Base-by-base conservation (phyloP, 23 red algal genomes). In the Pyropia yezoensis region DNA sequence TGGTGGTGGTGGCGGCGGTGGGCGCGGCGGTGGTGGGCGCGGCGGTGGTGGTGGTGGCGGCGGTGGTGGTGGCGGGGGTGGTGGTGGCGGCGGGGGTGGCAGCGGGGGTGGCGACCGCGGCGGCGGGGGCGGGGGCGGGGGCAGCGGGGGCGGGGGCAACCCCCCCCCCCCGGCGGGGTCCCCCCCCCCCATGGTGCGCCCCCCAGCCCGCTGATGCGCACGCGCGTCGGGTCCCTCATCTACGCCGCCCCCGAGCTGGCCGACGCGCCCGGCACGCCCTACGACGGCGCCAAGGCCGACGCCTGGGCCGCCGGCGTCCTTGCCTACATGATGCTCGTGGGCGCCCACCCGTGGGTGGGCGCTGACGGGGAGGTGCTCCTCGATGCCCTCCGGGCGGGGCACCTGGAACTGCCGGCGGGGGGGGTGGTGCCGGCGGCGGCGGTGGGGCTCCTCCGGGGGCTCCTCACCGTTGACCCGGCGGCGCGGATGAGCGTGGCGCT, bases 251-350 rank as follows among this genome's bases (percentile, higher is more conserved):
- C 63, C 16, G 63, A 66, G 18, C 7, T 66, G 32, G 20, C 26
- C 3, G 26, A 45, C 32, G 26, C n/a, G 4, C 39, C 39, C 39
- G 39, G 39, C 39, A 29, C 24, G 11, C 20, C 20, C 2, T 88
- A 88, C 27, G 66, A 78, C 32, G 83, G 83, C 32, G 62, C 75
- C n/a, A 78, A 77, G 33, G 83, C 74, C 11, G 83, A 88, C 52
- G 83, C 83, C 16, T 88, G 83, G 83, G 57, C 74, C 14, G 23
- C 73, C 50, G 83, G 83, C 24, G 67, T 88, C 71, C 67, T 88
- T 18, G 60, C 74, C 54, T 88, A 88, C 67, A 79, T 79, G 19
- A 57, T 88, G 29, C 59, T 88, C 13, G 73, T 69, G 1, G 83
- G 83, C 50, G 52, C 58, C 7, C 83, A 79, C 25, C 83, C 83